These are phyloP conservation scores for Hymenochaete sp. DNA, from an alignment of 1,284 basidiomycete species.

Conservation along the genomic window DNA sequence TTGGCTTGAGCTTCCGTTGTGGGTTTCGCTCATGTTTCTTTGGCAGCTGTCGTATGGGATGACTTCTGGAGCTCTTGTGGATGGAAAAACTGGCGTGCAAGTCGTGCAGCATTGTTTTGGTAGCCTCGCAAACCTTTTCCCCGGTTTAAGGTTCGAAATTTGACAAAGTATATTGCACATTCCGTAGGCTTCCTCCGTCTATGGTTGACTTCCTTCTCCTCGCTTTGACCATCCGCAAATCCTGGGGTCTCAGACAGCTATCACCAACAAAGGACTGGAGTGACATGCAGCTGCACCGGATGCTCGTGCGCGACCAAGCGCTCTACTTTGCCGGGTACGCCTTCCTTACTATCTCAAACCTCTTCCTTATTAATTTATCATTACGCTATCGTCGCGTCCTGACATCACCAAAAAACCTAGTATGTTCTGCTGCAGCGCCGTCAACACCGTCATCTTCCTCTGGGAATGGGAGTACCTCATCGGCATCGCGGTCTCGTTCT, in stretches of 20 bases:
- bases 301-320: constrained; percentile 9
- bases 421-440: constrained; percentile 6
- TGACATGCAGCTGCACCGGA: constrained; percentile 1
- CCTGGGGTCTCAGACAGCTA: neutral
- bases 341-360: neutral
- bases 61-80: constrained; percentile 5
- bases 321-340: constrained; percentile 13
- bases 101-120: constrained; percentile 6
- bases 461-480: neutral
- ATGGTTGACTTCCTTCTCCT: constrained; percentile 6
- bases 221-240: constrained; percentile 8
- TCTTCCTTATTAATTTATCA: too few species aligned
- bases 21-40: neutral
- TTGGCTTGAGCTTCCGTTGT: neutral
- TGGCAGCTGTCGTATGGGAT: constrained; percentile 3
- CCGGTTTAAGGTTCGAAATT: neutral
- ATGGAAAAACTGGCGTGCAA: neutral
- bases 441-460: constrained; percentile 7
- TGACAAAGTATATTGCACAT: neutral
- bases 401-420: neutral
- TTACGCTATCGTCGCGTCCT: neutral
- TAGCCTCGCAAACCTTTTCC: neutral
- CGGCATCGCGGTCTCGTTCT: constrained; percentile 5
- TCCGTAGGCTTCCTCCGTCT: constrained; percentile 9
- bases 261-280: neutral